These are phyloP conservation scores for Eucalyptus victrix DNA, from an alignment of 345 rosid genomes.

Conservation along the genomic window DNA sequence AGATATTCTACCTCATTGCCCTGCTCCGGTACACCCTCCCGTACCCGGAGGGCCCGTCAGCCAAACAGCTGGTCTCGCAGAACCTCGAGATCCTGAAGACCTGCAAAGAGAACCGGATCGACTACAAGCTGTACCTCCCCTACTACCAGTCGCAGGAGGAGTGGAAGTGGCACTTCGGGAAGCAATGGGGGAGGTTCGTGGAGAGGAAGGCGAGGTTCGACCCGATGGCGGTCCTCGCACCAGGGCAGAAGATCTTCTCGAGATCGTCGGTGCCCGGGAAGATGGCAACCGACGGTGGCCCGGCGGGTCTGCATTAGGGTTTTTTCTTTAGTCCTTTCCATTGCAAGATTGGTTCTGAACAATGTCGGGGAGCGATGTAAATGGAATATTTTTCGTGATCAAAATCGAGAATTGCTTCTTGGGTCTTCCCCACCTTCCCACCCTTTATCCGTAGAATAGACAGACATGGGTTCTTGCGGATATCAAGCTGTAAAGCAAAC, in stretches of 20 bases:
- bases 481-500: not conserved
- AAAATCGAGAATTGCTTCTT: not conserved
- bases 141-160: constrained; percentile 66
- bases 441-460: not conserved
- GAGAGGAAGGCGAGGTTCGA: constrained; percentile 63
- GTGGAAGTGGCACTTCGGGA: constrained; percentile 80
- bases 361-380: not conserved
- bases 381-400: not conserved
- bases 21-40: constrained; percentile 56
- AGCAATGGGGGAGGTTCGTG: constrained; percentile 56
- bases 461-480: not conserved
- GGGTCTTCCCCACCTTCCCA: not conserved
- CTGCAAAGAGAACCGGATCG: constrained; percentile 41
- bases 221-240: constrained; percentile 81
- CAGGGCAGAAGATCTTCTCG: constrained; percentile 77
- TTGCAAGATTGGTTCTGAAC: not conserved
- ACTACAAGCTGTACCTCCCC: constrained; percentile 81
- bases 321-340: not conserved
- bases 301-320: not conserved
- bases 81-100: constrained; percentile 50
- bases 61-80: constrained; percentile 42
- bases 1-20: constrained; percentile 78
- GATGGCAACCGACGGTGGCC: not conserved
- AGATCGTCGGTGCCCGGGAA: not conserved
- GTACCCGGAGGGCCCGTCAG: constrained; percentile 11